phyloP scores from a whole-genome alignment of 2,329 filamentous ascomycete species.

The Rugonectria rugulosa region DNA sequence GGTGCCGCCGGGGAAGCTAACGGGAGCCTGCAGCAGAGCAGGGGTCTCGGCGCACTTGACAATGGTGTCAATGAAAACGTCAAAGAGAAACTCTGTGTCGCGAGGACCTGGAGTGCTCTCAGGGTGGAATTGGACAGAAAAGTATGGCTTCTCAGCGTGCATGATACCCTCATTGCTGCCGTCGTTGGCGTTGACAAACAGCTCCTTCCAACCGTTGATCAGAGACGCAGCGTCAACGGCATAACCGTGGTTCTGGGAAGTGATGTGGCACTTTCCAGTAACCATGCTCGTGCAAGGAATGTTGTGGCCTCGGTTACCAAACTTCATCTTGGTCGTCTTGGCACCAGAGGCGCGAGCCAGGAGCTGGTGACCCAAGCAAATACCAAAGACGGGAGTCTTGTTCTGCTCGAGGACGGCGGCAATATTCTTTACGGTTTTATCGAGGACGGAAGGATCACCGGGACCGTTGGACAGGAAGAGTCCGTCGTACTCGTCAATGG shows the following conservation, averaged over 20 bases:
- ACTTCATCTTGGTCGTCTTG: slow-evolving; percentile 96
- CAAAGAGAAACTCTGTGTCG: slow-evolving; percentile 96
- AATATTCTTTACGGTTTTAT: slow-evolving; percentile 81
- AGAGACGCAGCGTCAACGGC: slow-evolving; percentile 85
- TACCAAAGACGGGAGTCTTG: slow-evolving; percentile 90
- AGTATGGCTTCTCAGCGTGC: slow-evolving; percentile 85
- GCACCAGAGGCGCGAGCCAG: slow-evolving; percentile 89
- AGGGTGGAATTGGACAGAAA: slow-evolving; percentile 99
- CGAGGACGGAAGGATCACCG: slow-evolving; percentile 89
- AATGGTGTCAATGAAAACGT: slow-evolving; percentile 93
- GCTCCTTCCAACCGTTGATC: slow-evolving; percentile 83
- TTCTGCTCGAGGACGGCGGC: slow-evolving; percentile 77
- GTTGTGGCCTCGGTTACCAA: slow-evolving; percentile 98
- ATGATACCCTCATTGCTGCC: slow-evolving; percentile 98
- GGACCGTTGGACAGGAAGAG: slow-evolving; percentile 98
- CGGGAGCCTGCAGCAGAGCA: slow-evolving; percentile 73
- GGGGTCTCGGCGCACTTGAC: slow-evolving; percentile 72
- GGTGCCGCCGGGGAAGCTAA: slow-evolving; percentile 87
- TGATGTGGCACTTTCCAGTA: slow-evolving; percentile 97
- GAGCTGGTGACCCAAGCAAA: slow-evolving; percentile 96
- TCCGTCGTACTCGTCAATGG: slow-evolving; percentile 88
- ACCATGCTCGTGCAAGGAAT: slow-evolving; percentile 97
- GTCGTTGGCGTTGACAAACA: slow-evolving; percentile 98
- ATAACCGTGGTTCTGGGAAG: slow-evolving; percentile 97
- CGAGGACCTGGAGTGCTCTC: slow-evolving; percentile 95